Base-by-base conservation (phyloP, 1,284 basidiomycete species). In the Rhodotorula sp. region DNA sequence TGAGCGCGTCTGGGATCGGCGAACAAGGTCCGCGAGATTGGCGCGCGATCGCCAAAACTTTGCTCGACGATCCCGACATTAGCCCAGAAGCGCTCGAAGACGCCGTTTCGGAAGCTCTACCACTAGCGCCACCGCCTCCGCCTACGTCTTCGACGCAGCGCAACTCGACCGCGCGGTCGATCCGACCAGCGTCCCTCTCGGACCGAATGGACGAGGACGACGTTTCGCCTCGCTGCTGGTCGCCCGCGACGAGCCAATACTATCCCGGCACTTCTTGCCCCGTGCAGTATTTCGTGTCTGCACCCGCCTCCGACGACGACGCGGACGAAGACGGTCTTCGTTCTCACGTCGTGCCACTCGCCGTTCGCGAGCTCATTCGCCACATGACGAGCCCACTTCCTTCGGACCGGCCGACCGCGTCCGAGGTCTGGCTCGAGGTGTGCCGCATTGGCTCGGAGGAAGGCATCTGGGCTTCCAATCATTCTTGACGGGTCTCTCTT, bases 221-320 rank as follows among this genome's bases (percentile, higher is more conserved):
- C 29, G 10, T 20, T 46, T 15, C 46, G 43, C 16, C 6, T 10
- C 21, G 29, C 21, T 10, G 26, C 62, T 10, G 48, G 31, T 64
- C 51, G 48, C 26, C 34, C n/a, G 8, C 49, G 15, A n/a, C 59
- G 5, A 18, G 58, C 12, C 56, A 26, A 5, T 47, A 20, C 12
- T 76, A 76, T 26, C 29, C 68, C 20, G 63, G 64, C 26, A 69
- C 72, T 10, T 52, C 66, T 5, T 70, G 64, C 0, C 72, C 75
- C 5, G 12, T 68, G 20, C 72, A 74, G 62, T 67, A 66, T 64
- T 76, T 74, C 58, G 58, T 70, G 15, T 48, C 59, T 12, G 31
- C 39, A 4, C 43, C 39, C 14, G 7, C 15, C 3, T 14, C 16
- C 26, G 39, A 20, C 15, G 39, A 20, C 15, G 5, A 16, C 48